These are phyloP conservation scores for Citrus sp. DNA, from an alignment of 345 rosid genomes.

Conservation along the genomic window DNA sequence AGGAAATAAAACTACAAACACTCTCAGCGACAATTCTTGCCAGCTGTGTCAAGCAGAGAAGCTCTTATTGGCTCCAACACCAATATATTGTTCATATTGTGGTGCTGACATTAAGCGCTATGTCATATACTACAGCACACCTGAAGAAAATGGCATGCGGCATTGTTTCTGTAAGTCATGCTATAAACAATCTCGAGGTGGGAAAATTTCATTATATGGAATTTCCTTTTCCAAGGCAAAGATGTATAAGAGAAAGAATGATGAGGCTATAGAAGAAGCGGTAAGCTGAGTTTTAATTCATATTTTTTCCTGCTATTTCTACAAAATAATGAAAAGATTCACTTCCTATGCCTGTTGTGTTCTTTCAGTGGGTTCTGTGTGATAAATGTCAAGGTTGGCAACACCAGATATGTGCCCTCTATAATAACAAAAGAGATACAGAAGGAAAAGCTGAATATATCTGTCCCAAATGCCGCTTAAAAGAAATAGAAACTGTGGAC, in stretches of 20 bases:
- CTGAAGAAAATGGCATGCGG: slow-evolving; percentile 24
- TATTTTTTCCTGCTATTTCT: neutral
- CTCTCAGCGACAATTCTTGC: slow-evolving; percentile 32
- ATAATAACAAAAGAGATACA: slow-evolving; percentile 36
- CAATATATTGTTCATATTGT: slow-evolving; percentile 49
- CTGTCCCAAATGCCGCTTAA: slow-evolving; percentile 51
- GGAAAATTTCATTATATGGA: slow-evolving; percentile 25
- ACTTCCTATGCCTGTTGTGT: neutral
- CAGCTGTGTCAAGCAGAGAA: slow-evolving; percentile 38
- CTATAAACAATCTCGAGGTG: slow-evolving; percentile 20
- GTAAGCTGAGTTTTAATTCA: slow-evolving; percentile 25
- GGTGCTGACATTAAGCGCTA: slow-evolving; percentile 24
- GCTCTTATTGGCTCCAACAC: slow-evolving; percentile 36
- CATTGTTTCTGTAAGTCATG: slow-evolving; percentile 45
- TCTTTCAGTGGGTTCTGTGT: slow-evolving; percentile 58
- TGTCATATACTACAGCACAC: slow-evolving; percentile 33
- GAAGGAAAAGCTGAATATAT: slow-evolving; percentile 36
- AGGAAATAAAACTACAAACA: slow-evolving; percentile 5
- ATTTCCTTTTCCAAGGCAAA: slow-evolving; percentile 29
- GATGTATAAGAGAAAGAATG: slow-evolving; percentile 32
- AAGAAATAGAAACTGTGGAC: slow-evolving; percentile 33
- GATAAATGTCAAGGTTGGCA: slow-evolving; percentile 54
- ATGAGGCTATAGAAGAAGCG: slow-evolving; percentile 34
- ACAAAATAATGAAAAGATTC: neutral
- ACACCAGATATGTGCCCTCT: slow-evolving; percentile 66